Evolutionary conservation across 768 basidiomycete genomes (phyloP).

Genomic region (Lyophyllum semitale): DNA sequence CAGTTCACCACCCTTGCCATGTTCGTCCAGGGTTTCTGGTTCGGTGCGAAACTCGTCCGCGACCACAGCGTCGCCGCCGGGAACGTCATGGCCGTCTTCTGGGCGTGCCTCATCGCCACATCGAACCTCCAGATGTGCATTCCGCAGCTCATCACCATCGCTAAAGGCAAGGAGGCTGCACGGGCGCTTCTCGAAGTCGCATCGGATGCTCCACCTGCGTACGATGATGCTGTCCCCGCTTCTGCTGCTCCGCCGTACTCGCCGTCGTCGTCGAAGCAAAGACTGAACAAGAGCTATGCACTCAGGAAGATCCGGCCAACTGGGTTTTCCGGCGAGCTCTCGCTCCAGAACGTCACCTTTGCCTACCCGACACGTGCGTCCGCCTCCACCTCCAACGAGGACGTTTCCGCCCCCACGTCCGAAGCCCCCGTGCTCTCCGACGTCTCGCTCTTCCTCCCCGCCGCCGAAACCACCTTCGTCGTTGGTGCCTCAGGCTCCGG

Average conservation of each 20-base stretch:
- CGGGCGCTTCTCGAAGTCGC: conserved; percentile 65
- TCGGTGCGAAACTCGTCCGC: conserved; percentile 86
- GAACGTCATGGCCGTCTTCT: conserved; percentile 95
- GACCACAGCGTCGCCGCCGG: conserved; percentile 69
- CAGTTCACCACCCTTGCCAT: conserved; percentile 88
- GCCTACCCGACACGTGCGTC: conserved; percentile 73
- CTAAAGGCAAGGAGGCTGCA: conserved; percentile 85
- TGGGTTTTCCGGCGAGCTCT: conserved; percentile 72
- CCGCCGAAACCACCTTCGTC: conserved; percentile 86
- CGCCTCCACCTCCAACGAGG: background rate
- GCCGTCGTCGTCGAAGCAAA: conserved; percentile 7
- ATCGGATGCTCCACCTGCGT: conserved; percentile 29
- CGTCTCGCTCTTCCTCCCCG: conserved; percentile 66
- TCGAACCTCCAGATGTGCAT: conserved; percentile 87
- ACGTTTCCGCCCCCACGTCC: conserved; percentile 52
- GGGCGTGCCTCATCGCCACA: conserved; percentile 92
- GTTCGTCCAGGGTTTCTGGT: conserved; percentile 99
- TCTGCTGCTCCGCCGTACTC: conserved; percentile 7
- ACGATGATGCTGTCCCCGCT: conserved; percentile 2
- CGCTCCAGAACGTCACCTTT: conserved; percentile 75
- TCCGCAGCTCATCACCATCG: conserved; percentile 74
- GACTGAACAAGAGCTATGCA: conserved; percentile 28
- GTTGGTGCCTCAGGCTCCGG: conserved; percentile 92
- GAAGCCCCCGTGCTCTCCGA: conserved; percentile 58
- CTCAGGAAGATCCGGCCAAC: conserved; percentile 69